Evolutionary conservation across 2,329 filamentous ascomycete species (phyloP).

Genomic region (Cadophora gregata): DNA sequence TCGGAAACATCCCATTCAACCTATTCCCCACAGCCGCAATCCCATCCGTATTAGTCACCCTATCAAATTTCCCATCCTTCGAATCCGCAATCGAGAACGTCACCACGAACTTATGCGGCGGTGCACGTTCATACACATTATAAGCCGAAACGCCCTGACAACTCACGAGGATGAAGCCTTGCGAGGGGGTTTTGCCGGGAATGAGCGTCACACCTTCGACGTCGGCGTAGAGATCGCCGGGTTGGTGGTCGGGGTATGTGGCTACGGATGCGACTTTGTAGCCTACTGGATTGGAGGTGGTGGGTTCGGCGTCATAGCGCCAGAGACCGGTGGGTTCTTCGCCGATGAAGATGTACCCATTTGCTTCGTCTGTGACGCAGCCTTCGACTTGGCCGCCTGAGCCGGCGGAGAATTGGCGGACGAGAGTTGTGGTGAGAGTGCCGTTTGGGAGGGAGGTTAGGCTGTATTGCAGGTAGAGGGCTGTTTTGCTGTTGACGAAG

Average conservation of each 20-base stretch:
- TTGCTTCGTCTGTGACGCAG: slow-evolving; percentile 13
- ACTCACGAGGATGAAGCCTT: slow-evolving; percentile 11
- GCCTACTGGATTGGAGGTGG: not conserved
- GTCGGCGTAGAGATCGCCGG: slow-evolving; percentile 9
- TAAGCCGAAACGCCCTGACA: slow-evolving; percentile 15
- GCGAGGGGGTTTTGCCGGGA: not conserved
- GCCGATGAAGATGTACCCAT: slow-evolving; percentile 11
- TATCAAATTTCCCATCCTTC: slow-evolving; percentile 3
- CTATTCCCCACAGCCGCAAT: slow-evolving; percentile 15
- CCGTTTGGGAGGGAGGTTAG: not conserved
- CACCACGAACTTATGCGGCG: slow-evolving; percentile 9
- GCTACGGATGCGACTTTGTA: slow-evolving; percentile 12
- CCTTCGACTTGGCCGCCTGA: slow-evolving; percentile 17
- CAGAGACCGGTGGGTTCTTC: slow-evolving; percentile 12
- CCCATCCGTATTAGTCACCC: slow-evolving; percentile 13
- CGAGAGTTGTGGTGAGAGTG: not conserved
- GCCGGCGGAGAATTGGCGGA: slow-evolving; percentile 8
- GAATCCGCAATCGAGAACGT: slow-evolving; percentile 5
- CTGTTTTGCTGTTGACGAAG: slow-evolving; percentile 14
- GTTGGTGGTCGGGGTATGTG: slow-evolving; percentile 10
- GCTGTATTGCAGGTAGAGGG: slow-evolving; percentile 5
- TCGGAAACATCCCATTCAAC: slow-evolving; percentile 8
- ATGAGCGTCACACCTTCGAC: slow-evolving; percentile 17
- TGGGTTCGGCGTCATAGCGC: slow-evolving; percentile 16
- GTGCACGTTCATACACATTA: slow-evolving; percentile 15